Evolutionary conservation across 192 early-diverging fungal species (phyloP).

Genomic region (Backusella circina): DNA sequence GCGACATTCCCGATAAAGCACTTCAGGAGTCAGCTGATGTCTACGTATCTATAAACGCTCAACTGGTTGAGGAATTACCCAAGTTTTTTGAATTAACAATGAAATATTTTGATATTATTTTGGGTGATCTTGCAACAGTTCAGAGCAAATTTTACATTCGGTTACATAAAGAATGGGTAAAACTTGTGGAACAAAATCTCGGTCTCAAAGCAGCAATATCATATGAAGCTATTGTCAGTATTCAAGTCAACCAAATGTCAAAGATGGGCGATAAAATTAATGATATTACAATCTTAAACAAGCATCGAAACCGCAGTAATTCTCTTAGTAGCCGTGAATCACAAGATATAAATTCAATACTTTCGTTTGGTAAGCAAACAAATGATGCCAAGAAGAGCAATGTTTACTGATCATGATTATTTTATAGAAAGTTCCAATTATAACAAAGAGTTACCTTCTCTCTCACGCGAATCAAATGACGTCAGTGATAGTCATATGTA

Average conservation of each 20-base stretch:
- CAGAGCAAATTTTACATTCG: slow-evolving; percentile 53
- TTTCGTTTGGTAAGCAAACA: neutral
- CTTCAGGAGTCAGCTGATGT: slow-evolving; percentile 66
- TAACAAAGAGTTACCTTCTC: neutral
- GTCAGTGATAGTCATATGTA: neutral
- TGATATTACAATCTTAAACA: slow-evolving; percentile 8
- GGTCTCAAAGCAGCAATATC: neutral
- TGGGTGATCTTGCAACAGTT: slow-evolving; percentile 50
- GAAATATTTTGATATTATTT: slow-evolving; percentile 60
- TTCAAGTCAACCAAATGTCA: neutral
- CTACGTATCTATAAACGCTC: slow-evolving; percentile 65
- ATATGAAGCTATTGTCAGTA: neutral
- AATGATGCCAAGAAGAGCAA: neutral
- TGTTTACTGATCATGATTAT: neutral
- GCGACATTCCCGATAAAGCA: slow-evolving; percentile 64
- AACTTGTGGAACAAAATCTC: slow-evolving; percentile 5
- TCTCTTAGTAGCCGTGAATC: neutral
- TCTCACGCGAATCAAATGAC: neutral
- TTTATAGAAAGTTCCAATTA: neutral
- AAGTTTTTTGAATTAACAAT: slow-evolving; percentile 54
- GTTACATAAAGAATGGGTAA: slow-evolving; percentile 28
- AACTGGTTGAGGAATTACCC: slow-evolving; percentile 73
- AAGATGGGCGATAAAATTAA: neutral
- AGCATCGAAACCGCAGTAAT: neutral
- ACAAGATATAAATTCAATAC: neutral